Conservation (phyloP, 129 eudicot species). For the Sambucus nigra region DNA sequence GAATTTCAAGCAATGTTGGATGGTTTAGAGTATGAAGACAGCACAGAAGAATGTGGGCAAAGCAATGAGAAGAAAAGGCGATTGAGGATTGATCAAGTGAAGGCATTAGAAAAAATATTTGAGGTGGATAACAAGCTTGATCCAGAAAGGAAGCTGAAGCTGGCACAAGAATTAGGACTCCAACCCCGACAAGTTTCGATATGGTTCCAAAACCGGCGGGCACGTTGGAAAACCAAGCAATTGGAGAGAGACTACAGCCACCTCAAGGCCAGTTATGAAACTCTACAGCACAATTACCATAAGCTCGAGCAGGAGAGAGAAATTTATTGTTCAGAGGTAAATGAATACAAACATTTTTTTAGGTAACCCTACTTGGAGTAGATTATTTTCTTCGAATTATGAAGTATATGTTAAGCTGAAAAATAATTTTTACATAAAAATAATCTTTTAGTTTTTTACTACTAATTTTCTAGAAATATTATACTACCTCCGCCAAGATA, state of each 20-base stretch:
- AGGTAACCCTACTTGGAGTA: no score
- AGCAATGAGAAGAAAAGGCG: conserved; percentile 47
- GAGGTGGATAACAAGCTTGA: conserved; percentile 65
- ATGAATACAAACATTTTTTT: no score
- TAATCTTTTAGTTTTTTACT: no score
- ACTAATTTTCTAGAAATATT: no score
- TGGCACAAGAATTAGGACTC: conserved; percentile 62
- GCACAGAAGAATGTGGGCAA: conserved; percentile 40
- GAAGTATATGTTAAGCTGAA: no score
- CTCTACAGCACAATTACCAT: conserved; percentile 41
- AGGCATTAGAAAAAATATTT: conserved; percentile 53
- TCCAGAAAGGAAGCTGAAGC: conserved; percentile 50
- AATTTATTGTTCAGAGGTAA: conserved; percentile 39
- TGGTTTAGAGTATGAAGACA: conserved; percentile 44
- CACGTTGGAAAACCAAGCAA: conserved; percentile 69
- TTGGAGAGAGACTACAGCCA: conserved; percentile 49
- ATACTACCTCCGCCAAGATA: no score
- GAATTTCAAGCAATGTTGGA: conserved; percentile 58
- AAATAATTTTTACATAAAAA: no score
- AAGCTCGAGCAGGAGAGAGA: conserved; percentile 50
- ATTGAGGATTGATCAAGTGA: conserved; percentile 55
- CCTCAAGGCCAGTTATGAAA: conserved; percentile 48
- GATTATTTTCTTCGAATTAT: no score
- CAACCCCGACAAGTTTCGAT: conserved; percentile 75
- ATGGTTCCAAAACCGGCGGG: conserved; percentile 86